These are phyloP conservation scores for Acanthamoeba triangularis DNA, from an alignment of 208 protist species.

Conservation along the genomic window DNA sequence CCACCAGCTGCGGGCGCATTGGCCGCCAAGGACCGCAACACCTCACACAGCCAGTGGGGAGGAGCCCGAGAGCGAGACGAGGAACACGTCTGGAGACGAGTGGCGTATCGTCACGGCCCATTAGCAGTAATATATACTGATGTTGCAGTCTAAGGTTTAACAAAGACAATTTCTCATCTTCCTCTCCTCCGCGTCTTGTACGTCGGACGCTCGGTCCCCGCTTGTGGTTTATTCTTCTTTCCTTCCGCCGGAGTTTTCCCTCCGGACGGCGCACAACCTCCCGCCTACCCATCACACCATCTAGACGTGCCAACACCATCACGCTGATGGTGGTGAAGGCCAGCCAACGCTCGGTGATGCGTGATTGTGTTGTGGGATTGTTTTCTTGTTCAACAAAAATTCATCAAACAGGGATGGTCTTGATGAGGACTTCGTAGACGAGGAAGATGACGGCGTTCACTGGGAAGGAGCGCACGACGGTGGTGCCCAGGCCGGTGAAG, in stretches of 20 bases:
- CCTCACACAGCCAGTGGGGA: not conserved
- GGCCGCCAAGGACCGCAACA: slow-evolving; percentile 3
- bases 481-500: slow-evolving; percentile 33
- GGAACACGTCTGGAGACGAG: slow-evolving; percentile 15
- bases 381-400: no score
- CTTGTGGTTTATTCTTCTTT: slow-evolving; percentile 21
- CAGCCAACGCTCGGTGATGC: no score
- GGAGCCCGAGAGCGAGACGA: not conserved
- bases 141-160: slow-evolving; percentile 73
- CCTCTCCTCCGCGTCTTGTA: not conserved
- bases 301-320: no score
- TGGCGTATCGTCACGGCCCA: slow-evolving; percentile 46
- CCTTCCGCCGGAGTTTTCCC: no score
- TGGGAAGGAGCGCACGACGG: slow-evolving; percentile 44
- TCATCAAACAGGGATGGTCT: slow-evolving; percentile 18
- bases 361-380: no score
- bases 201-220: not conserved
- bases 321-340: no score
- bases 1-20: slow-evolving; percentile 1
- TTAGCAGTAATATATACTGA: slow-evolving; percentile 62
- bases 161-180: slow-evolving; percentile 45
- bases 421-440: slow-evolving; percentile 58
- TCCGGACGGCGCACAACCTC: no score
- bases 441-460: slow-evolving; percentile 74
- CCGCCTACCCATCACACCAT: no score